Percentiles rank a stretch among this genome's conserved stretches.
Conservation (phyloP, 1,139 yeast genomes). For the Geotrichum europaeum region DNA sequence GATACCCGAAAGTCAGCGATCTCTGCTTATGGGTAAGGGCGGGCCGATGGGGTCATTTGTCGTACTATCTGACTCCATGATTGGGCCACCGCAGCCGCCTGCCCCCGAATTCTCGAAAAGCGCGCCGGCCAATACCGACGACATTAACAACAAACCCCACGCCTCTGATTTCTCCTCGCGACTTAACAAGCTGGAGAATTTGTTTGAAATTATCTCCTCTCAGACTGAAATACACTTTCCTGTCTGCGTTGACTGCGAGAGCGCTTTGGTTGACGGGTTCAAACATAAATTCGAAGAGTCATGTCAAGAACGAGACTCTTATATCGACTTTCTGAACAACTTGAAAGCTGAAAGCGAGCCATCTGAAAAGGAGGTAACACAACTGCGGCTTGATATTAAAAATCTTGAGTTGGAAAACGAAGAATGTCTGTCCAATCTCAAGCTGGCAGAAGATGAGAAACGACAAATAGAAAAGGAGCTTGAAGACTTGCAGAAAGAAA, state of each 20-base stretch:
- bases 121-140: neutral
- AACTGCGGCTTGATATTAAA: slow-evolving; percentile 42
- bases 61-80: slow-evolving; percentile 16
- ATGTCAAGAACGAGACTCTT: slow-evolving; percentile 72
- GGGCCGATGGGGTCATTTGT: slow-evolving; percentile 18
- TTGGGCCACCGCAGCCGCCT: slow-evolving; percentile 10
- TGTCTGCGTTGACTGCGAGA: slow-evolving; percentile 81
- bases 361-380: slow-evolving; percentile 40
- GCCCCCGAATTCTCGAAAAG: slow-evolving; percentile 8
- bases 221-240: slow-evolving; percentile 84
- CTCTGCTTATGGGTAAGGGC: slow-evolving; percentile 6
- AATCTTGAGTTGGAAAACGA: slow-evolving; percentile 26
- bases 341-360: slow-evolving; percentile 52
- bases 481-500: slow-evolving; percentile 34
- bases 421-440: slow-evolving; percentile 24
- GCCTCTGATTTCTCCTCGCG: slow-evolving; percentile 38
- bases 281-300: slow-evolving; percentile 67
- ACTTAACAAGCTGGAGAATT: slow-evolving; percentile 47
- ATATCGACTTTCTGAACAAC: slow-evolving; percentile 63
- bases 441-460: slow-evolving; percentile 29
- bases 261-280: slow-evolving; percentile 56
- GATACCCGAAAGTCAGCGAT: slow-evolving; percentile 12
- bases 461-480: slow-evolving; percentile 34
- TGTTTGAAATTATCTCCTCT: slow-evolving; percentile 59
- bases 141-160: neutral